Conservation (phyloP, 306 rosid species). For the Acacia acuminata region DNA sequence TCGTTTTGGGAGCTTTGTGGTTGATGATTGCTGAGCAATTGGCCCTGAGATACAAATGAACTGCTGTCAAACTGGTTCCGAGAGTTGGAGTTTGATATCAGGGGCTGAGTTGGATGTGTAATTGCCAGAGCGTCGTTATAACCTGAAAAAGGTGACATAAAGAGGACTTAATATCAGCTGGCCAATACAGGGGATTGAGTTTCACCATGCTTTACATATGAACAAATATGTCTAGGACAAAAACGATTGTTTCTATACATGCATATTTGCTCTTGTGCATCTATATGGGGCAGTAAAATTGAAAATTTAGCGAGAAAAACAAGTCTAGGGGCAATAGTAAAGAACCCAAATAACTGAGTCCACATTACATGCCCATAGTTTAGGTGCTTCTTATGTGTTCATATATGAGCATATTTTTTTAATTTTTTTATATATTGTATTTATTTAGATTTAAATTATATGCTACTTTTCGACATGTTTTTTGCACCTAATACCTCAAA, state of each 20-base stretch:
- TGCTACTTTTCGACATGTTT: too few relatives aligned
- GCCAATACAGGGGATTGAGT: background rate
- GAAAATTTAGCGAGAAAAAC: background rate
- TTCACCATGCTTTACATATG: slow-evolving; percentile 7
- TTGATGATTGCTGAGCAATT: slow-evolving; percentile 59
- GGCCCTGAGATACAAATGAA: slow-evolving; percentile 57
- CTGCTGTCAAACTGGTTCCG: slow-evolving; percentile 58
- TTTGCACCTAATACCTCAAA: too few relatives aligned
- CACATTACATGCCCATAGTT: too few relatives aligned
- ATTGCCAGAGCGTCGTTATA: slow-evolving; percentile 53
- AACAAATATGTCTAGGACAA: slow-evolving; percentile 1
- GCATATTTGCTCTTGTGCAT: background rate
- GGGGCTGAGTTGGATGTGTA: slow-evolving; percentile 58
- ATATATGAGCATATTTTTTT: too few relatives aligned
- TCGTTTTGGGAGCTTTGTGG: slow-evolving; percentile 47
- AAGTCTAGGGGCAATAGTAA: background rate
- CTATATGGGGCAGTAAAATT: background rate
- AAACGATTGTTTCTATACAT: background rate
- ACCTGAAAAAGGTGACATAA: slow-evolving; percentile 48
- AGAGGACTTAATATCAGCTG: background rate
- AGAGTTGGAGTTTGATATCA: slow-evolving; percentile 56
- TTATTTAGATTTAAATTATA: too few relatives aligned
- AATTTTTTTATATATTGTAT: too few relatives aligned
- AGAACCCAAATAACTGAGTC: background rate
- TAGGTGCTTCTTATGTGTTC: too few relatives aligned